A percentile compares a stretch with the other conserved stretches of the same genome.
phyloP scores from a whole-genome alignment of 306 rosid genomes.

The Phaseolus lunatus region DNA sequence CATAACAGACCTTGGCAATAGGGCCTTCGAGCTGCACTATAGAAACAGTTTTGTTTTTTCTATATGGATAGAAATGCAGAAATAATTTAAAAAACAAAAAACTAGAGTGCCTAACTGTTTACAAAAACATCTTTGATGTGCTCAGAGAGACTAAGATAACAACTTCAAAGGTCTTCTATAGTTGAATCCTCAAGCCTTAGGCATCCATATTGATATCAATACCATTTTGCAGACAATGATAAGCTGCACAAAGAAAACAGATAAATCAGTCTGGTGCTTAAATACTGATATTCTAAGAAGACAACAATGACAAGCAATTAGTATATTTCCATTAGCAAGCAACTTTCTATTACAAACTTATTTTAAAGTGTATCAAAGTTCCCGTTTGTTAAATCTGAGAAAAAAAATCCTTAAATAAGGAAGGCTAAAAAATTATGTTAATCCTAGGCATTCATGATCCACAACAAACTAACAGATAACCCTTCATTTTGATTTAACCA shows the following conservation, averaged over 20 bases:
- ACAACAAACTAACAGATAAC: background rate
- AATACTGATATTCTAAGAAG: background rate
- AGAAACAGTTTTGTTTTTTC: background rate
- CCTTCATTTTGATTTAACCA: slow-evolving; percentile 14
- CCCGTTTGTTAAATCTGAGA: background rate
- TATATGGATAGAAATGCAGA: background rate
- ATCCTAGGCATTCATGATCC: slow-evolving; percentile 2
- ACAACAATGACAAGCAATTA: slow-evolving; percentile 11
- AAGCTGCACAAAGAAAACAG: slow-evolving; percentile 55
- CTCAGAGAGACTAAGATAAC: slow-evolving; percentile 2
- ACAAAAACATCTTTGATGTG: slow-evolving; percentile 1
- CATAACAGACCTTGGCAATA: background rate
- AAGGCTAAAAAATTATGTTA: background rate
- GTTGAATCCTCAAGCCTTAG: slow-evolving; percentile 40
- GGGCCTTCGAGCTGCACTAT: background rate
- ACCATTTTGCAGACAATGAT: slow-evolving; percentile 62
- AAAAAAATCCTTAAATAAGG: background rate
- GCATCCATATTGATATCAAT: slow-evolving; percentile 45
- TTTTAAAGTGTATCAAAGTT: background rate
- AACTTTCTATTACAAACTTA: slow-evolving; percentile 13
- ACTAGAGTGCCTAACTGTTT: background rate
- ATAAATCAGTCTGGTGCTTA: slow-evolving; percentile 20
- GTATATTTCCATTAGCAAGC: slow-evolving; percentile 10
- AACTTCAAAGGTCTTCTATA: slow-evolving; percentile 15
- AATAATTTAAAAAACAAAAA: background rate